phyloP scores from a whole-genome alignment of 371 early-diverging fungal species.

The Scutellospora calospora region DNA sequence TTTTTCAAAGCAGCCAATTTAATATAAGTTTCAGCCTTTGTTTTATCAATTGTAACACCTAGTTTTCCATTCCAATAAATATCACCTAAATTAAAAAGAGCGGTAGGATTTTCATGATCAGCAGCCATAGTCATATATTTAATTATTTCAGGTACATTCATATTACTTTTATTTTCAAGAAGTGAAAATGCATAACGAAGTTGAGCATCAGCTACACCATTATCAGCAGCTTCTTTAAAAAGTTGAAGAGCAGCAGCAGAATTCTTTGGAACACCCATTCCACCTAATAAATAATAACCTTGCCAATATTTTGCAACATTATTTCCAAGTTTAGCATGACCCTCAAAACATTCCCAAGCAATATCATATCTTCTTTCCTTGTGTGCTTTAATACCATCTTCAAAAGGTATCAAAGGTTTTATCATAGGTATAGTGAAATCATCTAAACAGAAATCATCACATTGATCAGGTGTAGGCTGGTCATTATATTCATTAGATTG shows the following conservation, averaged over 20 bases:
- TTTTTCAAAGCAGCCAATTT: constrained; percentile 32
- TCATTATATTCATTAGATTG: too few species aligned
- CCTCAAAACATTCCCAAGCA: constrained; percentile 30
- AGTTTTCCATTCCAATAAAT: constrained; percentile 20
- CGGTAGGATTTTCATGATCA: constrained; percentile 23
- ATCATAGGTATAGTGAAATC: neutral
- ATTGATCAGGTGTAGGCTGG: too few species aligned
- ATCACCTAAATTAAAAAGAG: constrained; percentile 34
- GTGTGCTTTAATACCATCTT: constrained; percentile 32
- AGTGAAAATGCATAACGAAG: constrained; percentile 33
- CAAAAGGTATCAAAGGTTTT: neutral
- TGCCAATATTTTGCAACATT: constrained; percentile 13
- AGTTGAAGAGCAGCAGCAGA: neutral
- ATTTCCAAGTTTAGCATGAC: constrained; percentile 4
- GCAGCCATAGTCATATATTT: constrained; percentile 34
- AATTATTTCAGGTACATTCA: constrained; percentile 2
- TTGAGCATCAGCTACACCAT: constrained; percentile 21
- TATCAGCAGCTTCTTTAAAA: constrained; percentile 7
- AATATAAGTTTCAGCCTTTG: neutral
- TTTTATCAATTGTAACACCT: neutral
- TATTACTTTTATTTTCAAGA: constrained; percentile 7
- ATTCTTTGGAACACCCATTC: neutral
- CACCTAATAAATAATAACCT: constrained; percentile 16
- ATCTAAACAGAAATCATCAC: too few species aligned
- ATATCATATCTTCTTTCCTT: neutral